These are phyloP conservation scores for Trapa incisa DNA, from an alignment of 345 rosid species.

Conservation along the genomic window DNA sequence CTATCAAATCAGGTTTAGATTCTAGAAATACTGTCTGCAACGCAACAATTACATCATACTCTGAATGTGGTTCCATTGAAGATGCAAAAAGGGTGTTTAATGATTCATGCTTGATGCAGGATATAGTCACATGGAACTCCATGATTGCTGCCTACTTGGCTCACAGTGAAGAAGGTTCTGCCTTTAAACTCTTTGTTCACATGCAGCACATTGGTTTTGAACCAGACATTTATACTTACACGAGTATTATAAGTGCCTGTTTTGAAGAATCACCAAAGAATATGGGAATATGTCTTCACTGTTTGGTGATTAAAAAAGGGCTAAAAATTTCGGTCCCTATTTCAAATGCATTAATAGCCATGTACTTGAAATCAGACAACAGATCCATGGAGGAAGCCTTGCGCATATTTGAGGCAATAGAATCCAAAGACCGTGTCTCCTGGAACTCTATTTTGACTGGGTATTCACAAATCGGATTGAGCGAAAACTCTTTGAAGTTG, in stretches of 20 bases:
- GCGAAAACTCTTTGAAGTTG: slow-evolving; percentile 43
- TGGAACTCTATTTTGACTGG: slow-evolving; percentile 71
- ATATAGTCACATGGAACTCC: slow-evolving; percentile 66
- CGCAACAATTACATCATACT: slow-evolving; percentile 49
- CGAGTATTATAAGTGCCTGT: slow-evolving; percentile 50
- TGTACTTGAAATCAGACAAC: slow-evolving; percentile 43
- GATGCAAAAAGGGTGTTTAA: slow-evolving; percentile 49
- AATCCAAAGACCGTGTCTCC: slow-evolving; percentile 50
- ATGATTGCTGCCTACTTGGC: slow-evolving; percentile 49
- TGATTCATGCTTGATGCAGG: slow-evolving; percentile 24
- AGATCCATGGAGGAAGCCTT: slow-evolving; percentile 41
- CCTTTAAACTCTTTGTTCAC: slow-evolving; percentile 33
- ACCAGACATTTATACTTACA: slow-evolving; percentile 55
- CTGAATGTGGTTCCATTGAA: slow-evolving; percentile 44
- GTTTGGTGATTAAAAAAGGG: slow-evolving; percentile 56
- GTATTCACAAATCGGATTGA: slow-evolving; percentile 40
- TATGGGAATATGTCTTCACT: slow-evolving; percentile 46
- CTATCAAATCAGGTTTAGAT: slow-evolving; percentile 36
- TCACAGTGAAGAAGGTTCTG: slow-evolving; percentile 38
- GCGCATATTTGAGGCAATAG: slow-evolving; percentile 35
- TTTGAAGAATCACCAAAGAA: slow-evolving; percentile 21
- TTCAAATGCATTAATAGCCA: slow-evolving; percentile 46
- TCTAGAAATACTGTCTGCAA: slow-evolving; percentile 39
- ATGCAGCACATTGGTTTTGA: slow-evolving; percentile 36
- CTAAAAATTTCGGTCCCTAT: slow-evolving; percentile 38